Evolutionary conservation across 1,139 yeast species (phyloP).

Genomic region (Meyerozyma guilliermondii): DNA sequence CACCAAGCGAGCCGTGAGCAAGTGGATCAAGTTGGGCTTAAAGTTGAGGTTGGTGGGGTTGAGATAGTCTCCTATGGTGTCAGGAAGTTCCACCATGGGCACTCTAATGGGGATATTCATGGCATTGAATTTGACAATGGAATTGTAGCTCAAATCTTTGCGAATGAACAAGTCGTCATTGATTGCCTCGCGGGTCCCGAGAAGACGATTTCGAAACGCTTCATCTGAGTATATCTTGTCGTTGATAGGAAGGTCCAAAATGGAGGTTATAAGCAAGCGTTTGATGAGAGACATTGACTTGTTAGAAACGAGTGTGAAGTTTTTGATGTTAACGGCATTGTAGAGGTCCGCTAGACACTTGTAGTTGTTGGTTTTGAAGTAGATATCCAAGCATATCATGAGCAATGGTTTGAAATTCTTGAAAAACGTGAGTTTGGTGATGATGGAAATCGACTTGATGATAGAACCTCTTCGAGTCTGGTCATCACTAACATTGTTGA

Average conservation of each 20-base stretch:
- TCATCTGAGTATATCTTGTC: slow-evolving; percentile 30
- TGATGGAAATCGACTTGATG: slow-evolving; percentile 51
- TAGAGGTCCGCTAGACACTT: slow-evolving; percentile 8
- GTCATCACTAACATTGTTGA: slow-evolving; percentile 44
- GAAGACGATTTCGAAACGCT: slow-evolving; percentile 16
- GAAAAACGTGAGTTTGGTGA: slow-evolving; percentile 47
- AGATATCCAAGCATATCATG: slow-evolving; percentile 48
- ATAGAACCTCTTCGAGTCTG: slow-evolving; percentile 49
- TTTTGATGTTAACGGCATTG: slow-evolving; percentile 10
- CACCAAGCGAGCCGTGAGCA: slow-evolving; percentile 31
- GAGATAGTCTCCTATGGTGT: slow-evolving; percentile 37
- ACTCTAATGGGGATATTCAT: slow-evolving; percentile 43
- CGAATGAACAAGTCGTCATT: slow-evolving; percentile 35
- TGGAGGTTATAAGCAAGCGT: slow-evolving; percentile 39
- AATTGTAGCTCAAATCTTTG: slow-evolving; percentile 41
- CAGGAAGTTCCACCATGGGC: slow-evolving; percentile 29
- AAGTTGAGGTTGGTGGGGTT: slow-evolving; percentile 39
- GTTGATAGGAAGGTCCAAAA: slow-evolving; percentile 42
- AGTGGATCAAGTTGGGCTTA: slow-evolving; percentile 35
- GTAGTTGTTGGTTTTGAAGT: slow-evolving; percentile 19
- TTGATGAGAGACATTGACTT: slow-evolving; percentile 28
- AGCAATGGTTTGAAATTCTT: slow-evolving; percentile 57
- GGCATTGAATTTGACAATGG: slow-evolving; percentile 29
- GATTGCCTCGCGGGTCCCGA: slow-evolving; percentile 19
- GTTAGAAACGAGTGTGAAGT: slow-evolving; percentile 10